phyloP scores from a whole-genome alignment of 768 basidiomycete species.

The Austroboletus eburneus region DNA sequence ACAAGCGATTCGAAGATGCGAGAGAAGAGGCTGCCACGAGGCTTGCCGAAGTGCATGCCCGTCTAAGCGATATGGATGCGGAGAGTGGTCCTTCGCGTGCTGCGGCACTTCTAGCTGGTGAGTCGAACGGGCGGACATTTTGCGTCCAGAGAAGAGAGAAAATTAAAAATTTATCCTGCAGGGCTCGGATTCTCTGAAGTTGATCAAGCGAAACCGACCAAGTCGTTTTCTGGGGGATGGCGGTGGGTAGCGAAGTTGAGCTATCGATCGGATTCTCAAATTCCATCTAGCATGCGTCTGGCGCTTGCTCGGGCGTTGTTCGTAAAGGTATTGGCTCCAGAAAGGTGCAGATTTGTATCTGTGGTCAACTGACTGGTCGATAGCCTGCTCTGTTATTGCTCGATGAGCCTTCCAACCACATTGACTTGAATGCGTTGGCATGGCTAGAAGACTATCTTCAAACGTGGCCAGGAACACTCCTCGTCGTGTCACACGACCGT shows the following conservation, averaged over 20 bases:
- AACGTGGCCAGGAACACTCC: conserved; percentile 87
- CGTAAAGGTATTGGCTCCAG: conserved; percentile 66
- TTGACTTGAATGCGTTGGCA: conserved; percentile 93
- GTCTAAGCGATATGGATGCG: conserved; percentile 96
- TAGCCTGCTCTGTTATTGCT: conserved; percentile 74
- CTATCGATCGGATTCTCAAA: background rate
- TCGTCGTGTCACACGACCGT: conserved; percentile 98
- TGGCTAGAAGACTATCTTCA: conserved; percentile 98
- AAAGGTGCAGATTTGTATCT: background rate
- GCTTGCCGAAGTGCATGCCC: conserved; percentile 83
- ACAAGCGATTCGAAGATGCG: conserved; percentile 77
- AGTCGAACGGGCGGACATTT: conserved; percentile 5
- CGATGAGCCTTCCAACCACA: conserved; percentile 97
- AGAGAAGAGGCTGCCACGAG: conserved; percentile 80
- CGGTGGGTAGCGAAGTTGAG: conserved; percentile 41
- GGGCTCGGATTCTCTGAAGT: conserved; percentile 88
- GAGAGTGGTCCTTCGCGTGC: conserved; percentile 96
- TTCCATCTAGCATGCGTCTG: conserved; percentile 77
- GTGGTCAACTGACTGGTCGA: conserved; percentile 6
- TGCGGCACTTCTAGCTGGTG: conserved; percentile 82
- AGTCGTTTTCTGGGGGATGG: conserved; percentile 95
- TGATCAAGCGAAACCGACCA: conserved; percentile 82
- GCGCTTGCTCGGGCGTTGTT: conserved; percentile 94
- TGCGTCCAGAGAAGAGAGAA: no score
- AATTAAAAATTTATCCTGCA: conserved; percentile 30